Base-by-base conservation (phyloP, 116 monocot genomes). In the Dioscorea cayenensis region DNA sequence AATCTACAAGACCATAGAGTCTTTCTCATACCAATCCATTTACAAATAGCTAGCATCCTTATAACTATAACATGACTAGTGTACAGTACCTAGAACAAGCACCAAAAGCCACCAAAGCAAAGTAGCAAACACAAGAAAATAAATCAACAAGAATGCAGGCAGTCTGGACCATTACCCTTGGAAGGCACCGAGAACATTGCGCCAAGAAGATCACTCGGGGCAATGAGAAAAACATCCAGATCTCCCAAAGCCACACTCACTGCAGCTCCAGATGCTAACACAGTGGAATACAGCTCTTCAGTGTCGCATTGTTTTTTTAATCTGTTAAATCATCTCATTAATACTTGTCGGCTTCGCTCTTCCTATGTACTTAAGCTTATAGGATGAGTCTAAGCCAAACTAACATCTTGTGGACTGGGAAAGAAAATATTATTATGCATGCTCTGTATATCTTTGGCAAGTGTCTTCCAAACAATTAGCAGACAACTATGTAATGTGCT, bases 391-490 rank as follows among this genome's bases (percentile, higher is more conserved):
- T 32, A 32, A 32, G 4, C 4, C 32, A 32, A 32, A 32, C 32
- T 32, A 32, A 32, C 32, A 32, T 32, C 32, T 32, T 32, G 32
- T 12, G 43, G 43, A 43, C 1, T 1, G 12, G 43, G 12, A 43
- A 43, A 43, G 6, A 43, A 43, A 43, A 43, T 43, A 43, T 43
- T 12, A 43, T 43, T 9, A 43, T 10, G 11, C 12, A 43, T 7
- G 11, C 43, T 7, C 83, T 90, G 94, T 9, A 90, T 94, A 0
- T 94, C 90, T 71, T 90, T 89, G 6, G 80, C 71, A 29, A 89
- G 89, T 71, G 89, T 89, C 17, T 87, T 89, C 67, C 89, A 93
- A 36, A 86, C 87, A 36, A 32, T 93, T 51, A 89, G 93, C 14
- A 87, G 87, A 10, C 87, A 87, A 3, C 32, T 32, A 32, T 32